Percentiles rank a stretch among this genome's conserved stretches.
phyloP scores from a whole-genome alignment of 1,139 yeast species.

The Diutina pseudorugosa region DNA sequence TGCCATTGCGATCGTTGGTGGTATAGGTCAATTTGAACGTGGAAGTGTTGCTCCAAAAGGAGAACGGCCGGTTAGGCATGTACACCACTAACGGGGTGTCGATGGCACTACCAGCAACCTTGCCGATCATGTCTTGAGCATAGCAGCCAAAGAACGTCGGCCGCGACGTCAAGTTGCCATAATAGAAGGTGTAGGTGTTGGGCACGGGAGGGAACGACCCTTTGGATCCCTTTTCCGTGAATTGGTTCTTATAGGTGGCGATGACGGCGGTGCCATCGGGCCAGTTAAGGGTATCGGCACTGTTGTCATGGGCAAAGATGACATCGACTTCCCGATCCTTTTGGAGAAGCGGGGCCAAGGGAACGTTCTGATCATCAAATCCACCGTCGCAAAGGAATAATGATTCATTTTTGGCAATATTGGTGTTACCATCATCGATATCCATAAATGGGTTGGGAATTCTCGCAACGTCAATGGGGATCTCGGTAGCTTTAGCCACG shows the following conservation, averaged over 20 bases:
- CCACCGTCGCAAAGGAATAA: constrained; percentile 82
- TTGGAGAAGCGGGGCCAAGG: constrained; percentile 66
- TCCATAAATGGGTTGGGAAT: constrained; percentile 39
- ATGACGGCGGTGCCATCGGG: constrained; percentile 69
- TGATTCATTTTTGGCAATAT: constrained; percentile 19
- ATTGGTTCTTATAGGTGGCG: constrained; percentile 40
- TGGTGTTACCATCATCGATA: constrained; percentile 24
- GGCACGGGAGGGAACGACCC: constrained; percentile 1
- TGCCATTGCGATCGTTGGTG: constrained; percentile 17
- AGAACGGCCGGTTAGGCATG: constrained; percentile 20
- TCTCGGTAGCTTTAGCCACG: constrained; percentile 13
- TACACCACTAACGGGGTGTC: constrained; percentile 30
- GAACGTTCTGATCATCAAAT: constrained; percentile 70
- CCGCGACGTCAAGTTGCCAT: constrained; percentile 15
- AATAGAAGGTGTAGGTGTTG: constrained; percentile 16
- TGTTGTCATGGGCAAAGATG: constrained; percentile 72
- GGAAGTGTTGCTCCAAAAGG: constrained; percentile 25
- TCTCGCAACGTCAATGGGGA: neutral
- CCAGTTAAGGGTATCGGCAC: constrained; percentile 70
- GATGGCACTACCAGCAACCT: constrained; percentile 10
- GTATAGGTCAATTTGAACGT: constrained; percentile 28
- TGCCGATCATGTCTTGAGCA: constrained; percentile 22
- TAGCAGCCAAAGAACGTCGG: constrained; percentile 52
- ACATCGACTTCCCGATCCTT: constrained; percentile 61
- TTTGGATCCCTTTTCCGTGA: constrained; percentile 26